phyloP scores from a whole-genome alignment of 2,329 filamentous ascomycete species.

The Fusarium nematophilum region DNA sequence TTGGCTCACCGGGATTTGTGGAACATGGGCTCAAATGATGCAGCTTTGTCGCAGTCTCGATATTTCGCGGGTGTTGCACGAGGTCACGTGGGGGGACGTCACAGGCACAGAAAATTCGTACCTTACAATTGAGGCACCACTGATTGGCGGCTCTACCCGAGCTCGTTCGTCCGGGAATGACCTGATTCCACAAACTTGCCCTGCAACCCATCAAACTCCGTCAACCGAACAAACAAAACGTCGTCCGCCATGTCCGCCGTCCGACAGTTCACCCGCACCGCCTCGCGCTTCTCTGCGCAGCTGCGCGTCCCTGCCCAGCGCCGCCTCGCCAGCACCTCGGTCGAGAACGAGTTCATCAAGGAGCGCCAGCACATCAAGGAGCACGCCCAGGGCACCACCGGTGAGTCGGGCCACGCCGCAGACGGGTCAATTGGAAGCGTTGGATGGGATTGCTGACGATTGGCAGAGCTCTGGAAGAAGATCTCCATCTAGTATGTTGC shows the following conservation, averaged over 20 bases:
- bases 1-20: slow-evolving; percentile 44
- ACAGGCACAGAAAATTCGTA: slow-evolving; percentile 18
- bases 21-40: slow-evolving; percentile 37
- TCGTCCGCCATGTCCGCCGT: slow-evolving; percentile 70
- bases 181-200: slow-evolving; percentile 49
- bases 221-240: slow-evolving; percentile 40
- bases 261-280: slow-evolving; percentile 69
- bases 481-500: slow-evolving; percentile 92
- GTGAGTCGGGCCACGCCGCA: slow-evolving; percentile 63
- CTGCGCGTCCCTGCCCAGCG: slow-evolving; percentile 72
- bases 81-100: slow-evolving; percentile 43
- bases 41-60: too few relatives aligned
- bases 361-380: slow-evolving; percentile 92
- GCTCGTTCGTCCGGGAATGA: slow-evolving; percentile 49
- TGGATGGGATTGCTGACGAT: slow-evolving; percentile 47
- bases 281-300: slow-evolving; percentile 72
- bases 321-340: slow-evolving; percentile 76
- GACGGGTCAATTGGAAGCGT: slow-evolving; percentile 34
- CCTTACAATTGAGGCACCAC: slow-evolving; percentile 49
- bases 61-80: slow-evolving; percentile 41
- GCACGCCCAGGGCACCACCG: slow-evolving; percentile 85
- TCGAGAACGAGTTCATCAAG: slow-evolving; percentile 93
- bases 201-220: slow-evolving; percentile 34
- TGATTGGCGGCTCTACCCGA: slow-evolving; percentile 48
- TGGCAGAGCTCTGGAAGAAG: slow-evolving; percentile 90